These are phyloP conservation scores for Daldinia sp. DNA, from an alignment of 2,329 filamentous ascomycete genomes.

Conservation along the genomic window DNA sequence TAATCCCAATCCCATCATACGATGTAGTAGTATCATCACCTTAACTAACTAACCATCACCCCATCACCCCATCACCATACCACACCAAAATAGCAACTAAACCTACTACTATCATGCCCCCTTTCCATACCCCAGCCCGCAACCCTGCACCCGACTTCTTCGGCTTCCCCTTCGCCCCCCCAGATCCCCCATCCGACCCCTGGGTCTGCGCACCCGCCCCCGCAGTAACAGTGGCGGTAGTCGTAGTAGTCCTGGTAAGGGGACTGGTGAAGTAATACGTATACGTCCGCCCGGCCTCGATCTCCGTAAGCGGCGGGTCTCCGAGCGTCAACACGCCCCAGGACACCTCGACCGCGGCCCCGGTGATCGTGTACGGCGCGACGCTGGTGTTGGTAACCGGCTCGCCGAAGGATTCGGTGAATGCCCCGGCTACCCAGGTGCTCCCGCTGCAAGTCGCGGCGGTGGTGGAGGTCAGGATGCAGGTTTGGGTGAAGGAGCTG, in stretches of 20 bases:
- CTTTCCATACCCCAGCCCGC: neutral
- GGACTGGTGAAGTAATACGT: too few species aligned
- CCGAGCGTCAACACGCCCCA: slow-evolving; percentile 28
- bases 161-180: neutral
- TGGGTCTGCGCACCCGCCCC: too few species aligned
- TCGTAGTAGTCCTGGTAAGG: neutral
- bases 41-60: neutral
- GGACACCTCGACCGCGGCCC: neutral
- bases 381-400: neutral
- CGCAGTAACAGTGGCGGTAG: neutral
- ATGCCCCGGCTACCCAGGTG: slow-evolving; percentile 1
- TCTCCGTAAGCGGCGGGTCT: slow-evolving; percentile 19
- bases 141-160: neutral
- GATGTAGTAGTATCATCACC: neutral
- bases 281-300: neutral
- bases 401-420: slow-evolving; percentile 1
- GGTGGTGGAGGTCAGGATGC: slow-evolving; percentile 15
- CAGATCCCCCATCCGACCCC: neutral
- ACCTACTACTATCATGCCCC: neutral
- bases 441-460: slow-evolving; percentile 19
- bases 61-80: neutral
- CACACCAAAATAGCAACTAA: neutral
- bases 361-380: slow-evolving; percentile 7
- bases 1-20: neutral
- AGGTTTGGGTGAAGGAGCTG: slow-evolving; percentile 18